Evolutionary conservation across 345 rosid species (phyloP).

Genomic region (Cardiospermum halicacabum): DNA sequence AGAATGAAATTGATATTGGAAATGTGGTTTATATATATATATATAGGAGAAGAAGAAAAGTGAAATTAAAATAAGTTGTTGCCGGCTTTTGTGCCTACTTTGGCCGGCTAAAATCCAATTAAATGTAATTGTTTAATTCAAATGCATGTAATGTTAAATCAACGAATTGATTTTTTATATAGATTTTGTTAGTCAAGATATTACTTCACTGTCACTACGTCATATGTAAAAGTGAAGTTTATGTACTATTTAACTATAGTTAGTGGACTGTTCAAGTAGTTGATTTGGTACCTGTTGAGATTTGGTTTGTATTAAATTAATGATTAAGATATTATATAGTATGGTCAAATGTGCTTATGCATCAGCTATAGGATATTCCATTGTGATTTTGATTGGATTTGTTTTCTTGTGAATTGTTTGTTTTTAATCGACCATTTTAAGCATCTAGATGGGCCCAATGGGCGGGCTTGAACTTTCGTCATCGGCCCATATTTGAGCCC

Average conservation of each 20-base stretch:
- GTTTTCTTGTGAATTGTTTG: neutral
- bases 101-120: conserved; percentile 28
- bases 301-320: neutral
- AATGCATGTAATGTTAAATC: neutral
- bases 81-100: conserved; percentile 27
- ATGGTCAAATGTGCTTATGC: neutral
- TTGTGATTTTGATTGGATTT: neutral
- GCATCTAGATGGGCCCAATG: neutral
- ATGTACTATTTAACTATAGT: neutral
- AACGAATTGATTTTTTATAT: neutral
- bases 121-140: neutral
- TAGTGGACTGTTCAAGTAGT: conserved; percentile 5
- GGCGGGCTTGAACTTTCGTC: neutral
- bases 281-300: neutral
- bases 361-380: neutral
- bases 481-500: neutral
- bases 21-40: neutral
- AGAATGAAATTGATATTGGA: neutral
- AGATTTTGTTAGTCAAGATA: conserved; percentile 4
- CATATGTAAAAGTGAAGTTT: conserved; percentile 1
- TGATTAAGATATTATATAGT: neutral
- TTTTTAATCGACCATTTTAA: neutral
- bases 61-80: neutral
- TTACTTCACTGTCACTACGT: conserved; percentile 12
- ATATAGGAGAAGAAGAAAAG: neutral